Evolutionary conservation across 306 rosid genomes (phyloP).

Genomic region (Rosa lucieae): DNA sequence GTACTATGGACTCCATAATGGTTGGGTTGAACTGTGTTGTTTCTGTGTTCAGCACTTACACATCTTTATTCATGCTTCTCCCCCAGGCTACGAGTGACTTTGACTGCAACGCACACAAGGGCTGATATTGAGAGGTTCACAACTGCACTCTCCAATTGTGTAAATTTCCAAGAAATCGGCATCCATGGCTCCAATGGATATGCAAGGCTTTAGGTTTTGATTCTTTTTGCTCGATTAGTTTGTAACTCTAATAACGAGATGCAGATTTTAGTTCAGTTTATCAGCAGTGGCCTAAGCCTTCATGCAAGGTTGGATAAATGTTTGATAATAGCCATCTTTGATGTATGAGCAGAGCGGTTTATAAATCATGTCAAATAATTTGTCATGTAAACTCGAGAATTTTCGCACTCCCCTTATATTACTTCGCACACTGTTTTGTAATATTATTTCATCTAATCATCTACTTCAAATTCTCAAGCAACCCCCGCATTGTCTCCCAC

Average conservation of each 20-base stretch:
- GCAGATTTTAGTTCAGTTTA: background rate
- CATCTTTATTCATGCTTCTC: background rate
- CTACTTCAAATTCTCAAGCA: background rate
- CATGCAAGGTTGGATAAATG: background rate
- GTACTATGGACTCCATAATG: background rate
- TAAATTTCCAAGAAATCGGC: constrained; percentile 28
- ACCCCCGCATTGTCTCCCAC: background rate
- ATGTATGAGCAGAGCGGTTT: background rate
- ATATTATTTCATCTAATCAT: no score
- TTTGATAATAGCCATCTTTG: background rate
- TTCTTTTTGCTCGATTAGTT: background rate
- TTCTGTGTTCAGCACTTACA: background rate
- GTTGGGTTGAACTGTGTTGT: background rate
- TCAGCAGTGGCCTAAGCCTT: background rate
- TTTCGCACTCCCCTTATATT: no score
- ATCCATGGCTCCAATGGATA: background rate
- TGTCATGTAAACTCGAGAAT: no score
- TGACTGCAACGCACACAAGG: constrained; percentile 73
- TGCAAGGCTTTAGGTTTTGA: background rate
- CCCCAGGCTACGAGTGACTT: constrained; percentile 72
- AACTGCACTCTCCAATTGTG: constrained; percentile 62
- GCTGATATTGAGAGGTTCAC: constrained; percentile 69
- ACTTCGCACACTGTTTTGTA: no score
- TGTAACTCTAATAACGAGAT: background rate
- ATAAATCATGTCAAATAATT: background rate